Evolutionary conservation across 345 rosid genomes (phyloP), one percentile per base, ranked within the genome.

Genomic region (Adansonia digitata): DNA sequence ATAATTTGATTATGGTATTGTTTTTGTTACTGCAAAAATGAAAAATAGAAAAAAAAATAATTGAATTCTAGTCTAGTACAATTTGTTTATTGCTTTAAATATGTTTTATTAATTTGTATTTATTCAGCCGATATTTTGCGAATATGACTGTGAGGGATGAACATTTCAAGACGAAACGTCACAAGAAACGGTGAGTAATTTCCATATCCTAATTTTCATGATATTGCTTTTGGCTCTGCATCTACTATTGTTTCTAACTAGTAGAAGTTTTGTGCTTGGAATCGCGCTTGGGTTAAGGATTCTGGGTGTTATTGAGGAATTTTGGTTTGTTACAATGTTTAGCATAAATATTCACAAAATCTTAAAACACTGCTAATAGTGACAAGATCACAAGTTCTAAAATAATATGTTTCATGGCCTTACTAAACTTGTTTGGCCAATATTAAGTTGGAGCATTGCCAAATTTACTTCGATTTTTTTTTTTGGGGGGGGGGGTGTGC

Each of bases 81-180:
- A 40, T 18, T 35, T 13, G 11, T 45, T 46, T 26, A 14, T 8
- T 26, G 10, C 13, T 69, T 35, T 12, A 17, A 37, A 13, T 18
- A 18, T 43, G 57, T 15, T 77, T 15, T 56, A 2, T 77, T 75
- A 13, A 56, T 69, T 72, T 29, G 48, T 64, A 20, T 62, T 81
- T 12, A 56, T 78, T 40, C 90, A 96, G 99, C 75, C 97, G 98
- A 6, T 93, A 86, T 82, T 96, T 96, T 81, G 82, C 94, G 5
- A 87, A 88, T 66, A 71, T 70, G 0, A 37, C 84, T 0, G 93
- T 91, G 55, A 69, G 97, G 74, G 91, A 90, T 22, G 97, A 89
- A 69, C 99, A 96, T 86, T 93, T 89, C 82, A 89, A 89, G 89
- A 89, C 97, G 0, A 92, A 96, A 71, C 91, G 93, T 5, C 99